A percentile compares a stretch with the other conserved stretches of the same genome.
Evolutionary conservation across 2,329 filamentous ascomycete genomes (phyloP).

Genomic region (Colletotrichum orbiculare): DNA sequence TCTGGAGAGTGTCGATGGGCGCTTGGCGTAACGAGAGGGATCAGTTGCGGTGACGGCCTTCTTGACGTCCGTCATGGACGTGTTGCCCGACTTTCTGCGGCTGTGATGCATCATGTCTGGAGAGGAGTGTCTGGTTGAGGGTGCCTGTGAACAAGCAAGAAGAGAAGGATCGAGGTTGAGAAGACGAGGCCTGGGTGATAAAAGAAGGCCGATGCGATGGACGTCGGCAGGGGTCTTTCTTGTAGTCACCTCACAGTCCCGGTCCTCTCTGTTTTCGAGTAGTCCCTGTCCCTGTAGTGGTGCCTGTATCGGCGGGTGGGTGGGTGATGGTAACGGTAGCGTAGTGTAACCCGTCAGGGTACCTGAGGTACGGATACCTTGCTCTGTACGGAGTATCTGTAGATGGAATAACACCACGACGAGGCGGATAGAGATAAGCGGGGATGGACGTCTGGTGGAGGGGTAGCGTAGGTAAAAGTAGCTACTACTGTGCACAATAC

Average conservation of each 20-base stretch:
- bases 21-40: slow-evolving; percentile 56
- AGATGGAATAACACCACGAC: not conserved
- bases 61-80: slow-evolving; percentile 66
- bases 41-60: slow-evolving; percentile 60
- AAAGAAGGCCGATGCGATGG: slow-evolving; percentile 13
- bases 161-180: slow-evolving; percentile 16
- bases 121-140: slow-evolving; percentile 21
- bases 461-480: slow-evolving; percentile 3
- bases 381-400: too few relatives aligned
- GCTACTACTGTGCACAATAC: too few relatives aligned
- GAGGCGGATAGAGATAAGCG: slow-evolving; percentile 31
- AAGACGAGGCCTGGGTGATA: slow-evolving; percentile 12
- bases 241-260: slow-evolving; percentile 14
- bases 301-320: slow-evolving; percentile 21
- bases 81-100: slow-evolving; percentile 67
- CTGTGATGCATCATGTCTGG: slow-evolving; percentile 62
- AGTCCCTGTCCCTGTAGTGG: not conserved
- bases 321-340: not conserved
- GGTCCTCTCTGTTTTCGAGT: too few relatives aligned
- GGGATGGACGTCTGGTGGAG: slow-evolving; percentile 32
- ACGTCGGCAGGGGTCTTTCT: slow-evolving; percentile 29
- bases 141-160: slow-evolving; percentile 35
- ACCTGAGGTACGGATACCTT: too few relatives aligned
- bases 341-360: not conserved
- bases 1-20: slow-evolving; percentile 57